Evolutionary conservation across 495 filamentous ascomycete species (phyloP).

Genomic region (Talaromyces ruber): DNA sequence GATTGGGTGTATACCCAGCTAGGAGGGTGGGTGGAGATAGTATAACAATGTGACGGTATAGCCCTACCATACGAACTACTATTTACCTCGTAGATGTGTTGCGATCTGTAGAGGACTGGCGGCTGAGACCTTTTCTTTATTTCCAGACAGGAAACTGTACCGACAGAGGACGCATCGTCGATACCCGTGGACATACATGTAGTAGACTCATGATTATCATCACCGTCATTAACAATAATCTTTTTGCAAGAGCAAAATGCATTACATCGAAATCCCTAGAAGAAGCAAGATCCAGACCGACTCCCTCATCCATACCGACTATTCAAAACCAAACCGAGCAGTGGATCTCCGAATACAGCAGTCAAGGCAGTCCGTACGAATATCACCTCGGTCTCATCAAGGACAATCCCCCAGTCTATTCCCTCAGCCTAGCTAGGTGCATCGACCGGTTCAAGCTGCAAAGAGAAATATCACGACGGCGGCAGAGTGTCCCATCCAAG

Average conservation of each 20-base stretch:
- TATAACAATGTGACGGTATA: not conserved
- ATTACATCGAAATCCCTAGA: not conserved
- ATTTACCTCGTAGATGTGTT: not conserved
- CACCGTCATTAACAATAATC: no score
- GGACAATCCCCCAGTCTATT: not conserved
- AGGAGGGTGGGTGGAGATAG: not conserved
- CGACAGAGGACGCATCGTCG: not conserved
- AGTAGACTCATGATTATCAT: not conserved
- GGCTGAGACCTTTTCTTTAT: no score
- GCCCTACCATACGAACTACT: not conserved
- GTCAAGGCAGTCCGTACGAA: not conserved
- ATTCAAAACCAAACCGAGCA: not conserved
- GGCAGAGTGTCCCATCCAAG: not conserved
- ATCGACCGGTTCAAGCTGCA: not conserved
- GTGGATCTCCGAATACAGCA: not conserved
- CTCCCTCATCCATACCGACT: not conserved
- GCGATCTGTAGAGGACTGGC: no score
- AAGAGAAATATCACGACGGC: not conserved
- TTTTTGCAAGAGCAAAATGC: no score
- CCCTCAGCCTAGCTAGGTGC: not conserved
- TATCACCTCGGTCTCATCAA: not conserved
- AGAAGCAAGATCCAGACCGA: not conserved
- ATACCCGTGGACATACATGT: not conserved
- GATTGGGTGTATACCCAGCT: not conserved
- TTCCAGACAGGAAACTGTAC: not conserved